A percentile compares a stretch with the other conserved stretches of the same genome.
These are phyloP conservation scores for Podospora australis DNA, from an alignment of 495 filamentous ascomycete genomes.

Conservation along the genomic window DNA sequence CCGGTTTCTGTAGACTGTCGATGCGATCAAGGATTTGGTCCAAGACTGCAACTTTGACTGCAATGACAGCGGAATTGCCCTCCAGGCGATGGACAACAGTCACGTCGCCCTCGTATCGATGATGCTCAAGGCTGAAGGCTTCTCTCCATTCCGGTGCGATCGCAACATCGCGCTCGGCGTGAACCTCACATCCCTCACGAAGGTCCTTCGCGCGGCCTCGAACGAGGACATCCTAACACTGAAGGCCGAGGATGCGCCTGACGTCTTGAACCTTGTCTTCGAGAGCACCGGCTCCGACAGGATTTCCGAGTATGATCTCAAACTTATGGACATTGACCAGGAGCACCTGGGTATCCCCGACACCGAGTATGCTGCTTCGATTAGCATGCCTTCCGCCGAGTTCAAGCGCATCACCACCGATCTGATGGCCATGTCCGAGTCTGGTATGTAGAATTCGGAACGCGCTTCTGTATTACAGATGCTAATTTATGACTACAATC, in stretches of 20 bases:
- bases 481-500: conserved; percentile 4
- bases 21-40: conserved; percentile 98
- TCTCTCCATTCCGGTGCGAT: conserved; percentile 97
- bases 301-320: conserved; percentile 97
- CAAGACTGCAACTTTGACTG: conserved; percentile 99
- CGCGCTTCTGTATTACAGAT: not conserved
- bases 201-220: conserved; percentile 91
- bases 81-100: conserved; percentile 99
- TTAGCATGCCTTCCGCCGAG: conserved; percentile 81
- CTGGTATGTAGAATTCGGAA: conserved; percentile 53
- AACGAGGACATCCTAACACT: conserved; percentile 92
- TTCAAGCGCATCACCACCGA: conserved; percentile 95
- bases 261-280: conserved; percentile 91
- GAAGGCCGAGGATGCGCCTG: conserved; percentile 95
- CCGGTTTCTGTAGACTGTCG: conserved; percentile 64
- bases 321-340: conserved; percentile 99
- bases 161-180: conserved; percentile 97
- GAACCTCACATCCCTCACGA: conserved; percentile 92
- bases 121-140: conserved; percentile 92
- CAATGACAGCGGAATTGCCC: conserved; percentile 97
- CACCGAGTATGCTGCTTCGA: conserved; percentile 90
- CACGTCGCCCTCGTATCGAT: conserved; percentile 98
- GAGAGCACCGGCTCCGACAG: conserved; percentile 84
- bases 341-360: conserved; percentile 98
- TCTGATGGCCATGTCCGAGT: conserved; percentile 85